Conservation (phyloP, 176 grass and related monocot genomes). For the Carex myosuroides region DNA sequence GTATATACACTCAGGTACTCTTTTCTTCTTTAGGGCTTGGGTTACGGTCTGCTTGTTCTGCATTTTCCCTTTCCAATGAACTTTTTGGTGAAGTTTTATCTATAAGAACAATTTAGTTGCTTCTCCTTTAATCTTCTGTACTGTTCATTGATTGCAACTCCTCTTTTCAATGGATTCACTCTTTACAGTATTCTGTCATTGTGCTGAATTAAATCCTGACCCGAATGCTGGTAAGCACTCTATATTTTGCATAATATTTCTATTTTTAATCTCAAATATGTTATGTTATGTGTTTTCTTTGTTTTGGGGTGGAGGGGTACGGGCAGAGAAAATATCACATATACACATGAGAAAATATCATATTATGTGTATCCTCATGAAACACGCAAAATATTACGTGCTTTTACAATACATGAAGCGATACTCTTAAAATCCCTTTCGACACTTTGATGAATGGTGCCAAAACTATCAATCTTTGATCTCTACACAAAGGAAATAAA, state of each 20-base stretch:
- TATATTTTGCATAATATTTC: neutral
- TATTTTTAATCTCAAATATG: neutral
- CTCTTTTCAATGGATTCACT: constrained; percentile 64
- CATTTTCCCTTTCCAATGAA: neutral
- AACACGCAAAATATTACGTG: neutral
- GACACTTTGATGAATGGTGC: neutral
- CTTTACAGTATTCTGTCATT: constrained; percentile 79
- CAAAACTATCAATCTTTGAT: neutral
- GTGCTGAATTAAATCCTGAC: constrained; percentile 91
- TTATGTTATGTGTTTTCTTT: neutral
- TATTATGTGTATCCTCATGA: neutral
- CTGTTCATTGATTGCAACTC: constrained; percentile 32
- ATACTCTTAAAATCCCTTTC: neutral
- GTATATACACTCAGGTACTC: constrained; percentile 85
- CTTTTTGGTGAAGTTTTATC: neutral
- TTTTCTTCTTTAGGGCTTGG: neutral
- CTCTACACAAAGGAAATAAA: neutral
- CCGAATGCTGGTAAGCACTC: constrained; percentile 61
- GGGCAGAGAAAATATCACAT: neutral
- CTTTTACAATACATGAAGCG: neutral
- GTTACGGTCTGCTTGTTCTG: neutral
- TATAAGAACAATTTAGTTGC: neutral
- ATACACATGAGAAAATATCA: neutral
- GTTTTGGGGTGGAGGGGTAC: neutral
- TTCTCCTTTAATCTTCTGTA: neutral